Conservation (phyloP, 1,284 basidiomycete species). For the Sphagnurus paluster region DNA sequence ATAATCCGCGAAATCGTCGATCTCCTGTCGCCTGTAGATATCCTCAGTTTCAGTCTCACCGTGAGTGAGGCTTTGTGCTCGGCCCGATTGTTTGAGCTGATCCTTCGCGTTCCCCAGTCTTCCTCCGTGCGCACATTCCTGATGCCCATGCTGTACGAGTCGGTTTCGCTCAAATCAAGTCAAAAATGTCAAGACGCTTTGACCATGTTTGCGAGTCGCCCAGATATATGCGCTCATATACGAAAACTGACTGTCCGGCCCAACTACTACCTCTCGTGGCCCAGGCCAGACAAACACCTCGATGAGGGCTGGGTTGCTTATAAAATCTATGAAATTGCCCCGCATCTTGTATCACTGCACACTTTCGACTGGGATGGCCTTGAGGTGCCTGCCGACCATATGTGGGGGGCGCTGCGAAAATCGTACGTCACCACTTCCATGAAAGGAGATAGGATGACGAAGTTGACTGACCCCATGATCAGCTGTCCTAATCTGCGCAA, state of each 20-base stretch:
- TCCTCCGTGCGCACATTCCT: constrained; percentile 31
- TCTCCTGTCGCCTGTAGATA: constrained; percentile 28
- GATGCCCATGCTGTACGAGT: constrained; percentile 40
- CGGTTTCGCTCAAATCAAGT: constrained; percentile 41
- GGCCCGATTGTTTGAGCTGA: too few relatives aligned
- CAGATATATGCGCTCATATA: constrained; percentile 37
- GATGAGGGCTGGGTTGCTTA: constrained; percentile 39
- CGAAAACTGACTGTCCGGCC: constrained; percentile 43
- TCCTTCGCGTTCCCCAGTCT: constrained; percentile 30
- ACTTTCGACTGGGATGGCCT: constrained; percentile 50
- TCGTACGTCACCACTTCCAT: constrained; percentile 31
- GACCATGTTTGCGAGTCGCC: constrained; percentile 30
- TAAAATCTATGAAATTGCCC: constrained; percentile 32
- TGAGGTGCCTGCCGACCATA: constrained; percentile 39
- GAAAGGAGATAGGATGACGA: constrained; percentile 1
- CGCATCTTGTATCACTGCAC: constrained; percentile 29
- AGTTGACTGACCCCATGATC: not conserved
- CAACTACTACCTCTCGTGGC: constrained; percentile 50
- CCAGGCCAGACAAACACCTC: constrained; percentile 36
- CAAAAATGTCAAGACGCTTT: constrained; percentile 35
- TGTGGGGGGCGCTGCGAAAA: constrained; percentile 38
- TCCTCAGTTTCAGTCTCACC: constrained; percentile 25
- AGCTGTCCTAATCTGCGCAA: constrained; percentile 42
- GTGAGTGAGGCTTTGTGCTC: constrained; percentile 11
- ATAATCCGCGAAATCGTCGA: constrained; percentile 38